Conservation (phyloP, 140 eudicot genomes). For the Ambrosia hybrid region DNA sequence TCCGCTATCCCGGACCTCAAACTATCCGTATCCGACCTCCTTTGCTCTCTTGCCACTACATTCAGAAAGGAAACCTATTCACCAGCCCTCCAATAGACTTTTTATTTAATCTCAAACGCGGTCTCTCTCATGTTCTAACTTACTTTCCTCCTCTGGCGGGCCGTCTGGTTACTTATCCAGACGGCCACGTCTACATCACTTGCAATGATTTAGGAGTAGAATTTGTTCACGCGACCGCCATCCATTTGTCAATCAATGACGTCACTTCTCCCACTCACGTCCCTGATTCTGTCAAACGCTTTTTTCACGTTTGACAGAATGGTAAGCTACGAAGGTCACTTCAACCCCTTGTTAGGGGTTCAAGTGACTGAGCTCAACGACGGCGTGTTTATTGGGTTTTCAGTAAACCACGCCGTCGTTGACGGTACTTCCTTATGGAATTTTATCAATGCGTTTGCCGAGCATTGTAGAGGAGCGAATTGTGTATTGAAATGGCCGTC, state of each 20-base stretch:
- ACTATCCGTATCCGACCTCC: constrained; percentile 81
- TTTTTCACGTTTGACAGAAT: constrained; percentile 56
- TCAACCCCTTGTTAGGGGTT: constrained; percentile 55
- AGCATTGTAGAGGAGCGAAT: constrained; percentile 48
- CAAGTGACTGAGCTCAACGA: constrained; percentile 76
- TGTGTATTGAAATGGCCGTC: constrained; percentile 43
- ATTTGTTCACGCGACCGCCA: constrained; percentile 54
- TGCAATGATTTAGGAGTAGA: constrained; percentile 78
- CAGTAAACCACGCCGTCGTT: constrained; percentile 76
- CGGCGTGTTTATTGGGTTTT: constrained; percentile 71
- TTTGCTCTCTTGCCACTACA: constrained; percentile 86
- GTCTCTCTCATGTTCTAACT: constrained; percentile 51
- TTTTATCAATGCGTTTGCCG: constrained; percentile 68
- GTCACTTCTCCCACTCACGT: constrained; percentile 39
- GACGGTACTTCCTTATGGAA: constrained; percentile 93
- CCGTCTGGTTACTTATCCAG: constrained; percentile 50
- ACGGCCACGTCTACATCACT: constrained; percentile 61
- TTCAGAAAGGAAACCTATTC: constrained; percentile 72
- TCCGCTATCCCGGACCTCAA: constrained; percentile 47
- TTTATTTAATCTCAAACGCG: constrained; percentile 32
- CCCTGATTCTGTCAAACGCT: constrained; percentile 49
- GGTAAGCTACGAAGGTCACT: constrained; percentile 72
- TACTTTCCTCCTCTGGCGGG: constrained; percentile 82
- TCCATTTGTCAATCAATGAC: constrained; percentile 38
- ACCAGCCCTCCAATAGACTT: constrained; percentile 35